Evolutionary conservation across 768 basidiomycete species (phyloP).

Genomic region (Russula olivacea): DNA sequence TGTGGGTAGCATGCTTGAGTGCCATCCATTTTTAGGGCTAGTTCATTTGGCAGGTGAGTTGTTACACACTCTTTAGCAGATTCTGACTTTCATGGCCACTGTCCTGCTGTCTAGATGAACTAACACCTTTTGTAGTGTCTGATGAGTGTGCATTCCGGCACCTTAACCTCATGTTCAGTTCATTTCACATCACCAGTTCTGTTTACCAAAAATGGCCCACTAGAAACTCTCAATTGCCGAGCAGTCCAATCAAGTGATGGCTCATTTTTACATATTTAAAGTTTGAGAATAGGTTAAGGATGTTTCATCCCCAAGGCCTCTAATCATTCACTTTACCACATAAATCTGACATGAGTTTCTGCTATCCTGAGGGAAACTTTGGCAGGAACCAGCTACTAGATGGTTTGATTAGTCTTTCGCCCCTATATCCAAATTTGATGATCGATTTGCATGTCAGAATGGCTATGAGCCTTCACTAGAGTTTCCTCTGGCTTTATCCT

Average conservation of each 20-base stretch:
- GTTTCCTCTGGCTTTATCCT: conserved; percentile 94
- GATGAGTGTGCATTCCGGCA: conserved; percentile 77
- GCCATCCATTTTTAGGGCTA: conserved; percentile 90
- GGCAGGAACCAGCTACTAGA: conserved; percentile 91
- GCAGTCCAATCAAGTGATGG: conserved; percentile 46
- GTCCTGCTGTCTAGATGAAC: conserved; percentile 84
- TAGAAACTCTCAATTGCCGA: conserved; percentile 58
- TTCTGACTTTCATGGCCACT: too few relatives aligned
- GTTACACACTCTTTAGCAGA: too few relatives aligned
- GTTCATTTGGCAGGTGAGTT: conserved; percentile 47
- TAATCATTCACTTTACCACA: conserved; percentile 84
- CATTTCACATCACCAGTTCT: conserved; percentile 68
- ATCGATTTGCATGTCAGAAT: conserved; percentile 97
- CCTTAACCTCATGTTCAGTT: conserved; percentile 72
- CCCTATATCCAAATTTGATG: conserved; percentile 94
- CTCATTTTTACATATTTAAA: conserved; percentile 58
- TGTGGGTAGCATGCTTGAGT: conserved; percentile 83
- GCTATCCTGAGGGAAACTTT: conserved; percentile 81
- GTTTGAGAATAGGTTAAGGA: conserved; percentile 81
- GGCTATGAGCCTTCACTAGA: conserved; percentile 62
- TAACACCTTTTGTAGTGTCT: conserved; percentile 82
- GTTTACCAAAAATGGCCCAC: conserved; percentile 72
- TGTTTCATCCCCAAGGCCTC: conserved; percentile 37
- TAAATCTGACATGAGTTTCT: conserved; percentile 53
- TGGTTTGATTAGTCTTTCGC: conserved; percentile 95